Evolutionary conservation across 2,329 filamentous ascomycete species (phyloP), one percentile per base, ranked within the genome.

Genomic region (Stromatinia cepivora): DNA sequence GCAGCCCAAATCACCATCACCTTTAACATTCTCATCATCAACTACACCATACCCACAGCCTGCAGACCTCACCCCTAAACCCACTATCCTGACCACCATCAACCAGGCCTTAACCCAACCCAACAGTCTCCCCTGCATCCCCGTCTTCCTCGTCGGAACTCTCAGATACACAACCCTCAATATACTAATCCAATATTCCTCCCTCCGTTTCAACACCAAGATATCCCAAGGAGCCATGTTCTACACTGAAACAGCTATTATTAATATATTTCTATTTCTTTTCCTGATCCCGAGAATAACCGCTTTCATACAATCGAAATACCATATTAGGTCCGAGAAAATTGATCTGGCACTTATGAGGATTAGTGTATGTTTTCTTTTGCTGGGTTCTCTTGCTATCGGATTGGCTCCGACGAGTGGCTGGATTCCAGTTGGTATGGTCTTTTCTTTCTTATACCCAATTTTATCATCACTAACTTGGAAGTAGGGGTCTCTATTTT

Each of bases 101-200:
- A 15, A 61, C 3, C 56, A 67, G 2, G 62, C 71, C 22, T 36
- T 76, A 0, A 72, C 71, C 13, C 70, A 73, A 28, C 59, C 57
- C 20, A 77, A 76, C 15, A 69, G 74, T 3, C 52, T 73, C 13
- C 65, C 77, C 28, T 72, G 70, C 3, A 69, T 76, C 28, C 77
- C 77, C 4, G 72, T 77, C 15, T 77, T 78, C 61, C 71, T 78
- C 4, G 75, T 78, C 8, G 76, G 75, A 0, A 77, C 75, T 13
- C 73, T 77, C 11, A 66, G 77, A 45, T 78, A 77, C 54, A 74
- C 76, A 34, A 77, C 73, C 28, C 73, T 78, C 42, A 75, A 74
- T 28, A 68, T 77, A 13, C 62, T 78, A 3, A 77, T 78, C 13
- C 77, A 78, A 68, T 78, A 78, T 50, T 75, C 76, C 0, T 75